Conservation (phyloP, 106 monocot genomes). For the Dendrobium nobile region DNA sequence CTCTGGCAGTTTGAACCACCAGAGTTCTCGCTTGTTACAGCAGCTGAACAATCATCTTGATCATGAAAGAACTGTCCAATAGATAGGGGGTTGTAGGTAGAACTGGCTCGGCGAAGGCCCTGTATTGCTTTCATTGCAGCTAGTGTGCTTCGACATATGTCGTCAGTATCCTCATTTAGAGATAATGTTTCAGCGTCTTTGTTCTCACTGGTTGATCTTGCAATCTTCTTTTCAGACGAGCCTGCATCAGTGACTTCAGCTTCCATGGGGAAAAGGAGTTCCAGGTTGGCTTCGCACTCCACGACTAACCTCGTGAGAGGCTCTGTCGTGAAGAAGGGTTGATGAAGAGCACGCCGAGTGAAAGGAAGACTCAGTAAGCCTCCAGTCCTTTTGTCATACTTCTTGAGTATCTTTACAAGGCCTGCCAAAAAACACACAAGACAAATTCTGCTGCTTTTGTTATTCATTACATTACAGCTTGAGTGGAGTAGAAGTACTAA, state of each 20-base stretch:
- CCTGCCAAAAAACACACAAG: constrained; percentile 20
- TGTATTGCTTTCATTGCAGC: constrained; percentile 83
- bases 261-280: constrained; percentile 78
- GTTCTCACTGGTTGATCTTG: neutral
- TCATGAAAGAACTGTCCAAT: constrained; percentile 57
- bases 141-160: constrained; percentile 61
- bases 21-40: constrained; percentile 65
- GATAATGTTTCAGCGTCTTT: constrained; percentile 16
- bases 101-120: constrained; percentile 72
- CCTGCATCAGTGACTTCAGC: constrained; percentile 40
- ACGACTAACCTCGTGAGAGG: constrained; percentile 70
- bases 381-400: constrained; percentile 95
- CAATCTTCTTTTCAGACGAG: neutral
- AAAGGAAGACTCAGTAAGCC: constrained; percentile 67
- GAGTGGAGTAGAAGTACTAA: no score
- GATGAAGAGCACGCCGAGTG: constrained; percentile 66
- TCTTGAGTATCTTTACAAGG: constrained; percentile 88
- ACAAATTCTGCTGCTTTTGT: neutral
- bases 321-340: constrained; percentile 91
- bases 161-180: constrained; percentile 29
- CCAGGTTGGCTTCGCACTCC: constrained; percentile 83
- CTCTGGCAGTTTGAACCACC: constrained; percentile 20
- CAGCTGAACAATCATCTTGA: constrained; percentile 35
- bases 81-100: constrained; percentile 81
- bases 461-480: neutral